A percentile compares a stretch with the other conserved stretches of the same genome.
These are phyloP conservation scores for Aspergillus niger DNA, from an alignment of 2,329 filamentous ascomycete genomes.

Conservation along the genomic window DNA sequence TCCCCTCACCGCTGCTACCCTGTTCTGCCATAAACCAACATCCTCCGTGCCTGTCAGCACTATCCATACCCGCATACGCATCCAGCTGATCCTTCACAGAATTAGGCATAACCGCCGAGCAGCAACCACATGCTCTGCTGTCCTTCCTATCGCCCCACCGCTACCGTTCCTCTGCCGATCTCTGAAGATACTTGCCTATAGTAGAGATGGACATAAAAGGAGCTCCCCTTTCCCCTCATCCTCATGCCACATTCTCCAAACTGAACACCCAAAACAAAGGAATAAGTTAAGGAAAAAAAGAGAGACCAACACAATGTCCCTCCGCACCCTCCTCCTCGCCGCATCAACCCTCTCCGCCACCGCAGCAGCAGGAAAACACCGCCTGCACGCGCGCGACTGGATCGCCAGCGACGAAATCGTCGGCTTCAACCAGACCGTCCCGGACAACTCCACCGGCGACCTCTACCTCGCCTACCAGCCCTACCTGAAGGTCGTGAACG, in stretches of 20 bases:
- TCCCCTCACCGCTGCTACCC: too few species aligned
- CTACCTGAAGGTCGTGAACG: slow-evolving; percentile 56
- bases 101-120: too few species aligned
- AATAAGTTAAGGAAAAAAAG: not conserved
- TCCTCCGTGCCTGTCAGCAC: too few species aligned
- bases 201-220: too few species aligned
- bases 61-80: too few species aligned
- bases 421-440: slow-evolving; percentile 57
- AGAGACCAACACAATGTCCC: not conserved
- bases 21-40: too few species aligned
- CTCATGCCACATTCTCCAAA: not conserved
- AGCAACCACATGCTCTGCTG: too few species aligned
- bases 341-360: not conserved
- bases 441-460: slow-evolving; percentile 48
- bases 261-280: not conserved
- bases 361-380: not conserved
- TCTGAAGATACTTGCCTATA: too few species aligned
- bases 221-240: not conserved
- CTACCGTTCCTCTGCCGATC: too few species aligned
- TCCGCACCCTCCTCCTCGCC: slow-evolving; percentile 10
- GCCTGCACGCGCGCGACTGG: slow-evolving; percentile 37
- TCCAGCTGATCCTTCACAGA: too few species aligned
- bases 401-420: slow-evolving; percentile 53
- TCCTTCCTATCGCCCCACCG: too few species aligned
- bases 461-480: slow-evolving; percentile 61